Percentiles rank a stretch among this genome's conserved stretches.
Conservation (phyloP, 208 protist genomes). For the Acanthamoeba healyi region DNA sequence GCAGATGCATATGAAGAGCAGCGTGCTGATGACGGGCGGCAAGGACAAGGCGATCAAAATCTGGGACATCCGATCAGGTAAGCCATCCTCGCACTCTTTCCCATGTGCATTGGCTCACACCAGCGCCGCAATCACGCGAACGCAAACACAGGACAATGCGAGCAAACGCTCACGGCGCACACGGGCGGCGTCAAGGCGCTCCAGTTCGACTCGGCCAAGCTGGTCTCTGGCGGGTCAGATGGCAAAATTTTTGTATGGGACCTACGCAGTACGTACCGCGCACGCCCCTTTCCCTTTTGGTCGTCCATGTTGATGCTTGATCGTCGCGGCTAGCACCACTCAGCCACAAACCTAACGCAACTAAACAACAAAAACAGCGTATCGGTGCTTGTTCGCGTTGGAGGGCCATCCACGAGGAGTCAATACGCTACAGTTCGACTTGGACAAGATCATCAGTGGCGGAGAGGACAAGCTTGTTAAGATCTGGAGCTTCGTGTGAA, state of each 20-base stretch:
- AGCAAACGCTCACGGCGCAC: conserved; percentile 31
- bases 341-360: neutral
- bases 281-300: neutral
- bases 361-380: conserved; percentile 12
- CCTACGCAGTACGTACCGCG: conserved; percentile 6
- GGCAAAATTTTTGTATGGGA: conserved; percentile 54
- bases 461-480: conserved; percentile 30
- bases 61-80: conserved; percentile 58
- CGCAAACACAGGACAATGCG: neutral
- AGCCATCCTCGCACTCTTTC: neutral
- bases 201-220: conserved; percentile 26
- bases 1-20: conserved; percentile 5
- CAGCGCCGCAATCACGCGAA: neutral
- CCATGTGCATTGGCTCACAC: neutral
- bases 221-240: conserved; percentile 22
- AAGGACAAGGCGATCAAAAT: conserved; percentile 57
- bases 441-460: conserved; percentile 33
- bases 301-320: too few species aligned
- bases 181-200: conserved; percentile 9
- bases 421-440: conserved; percentile 14
- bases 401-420: neutral
- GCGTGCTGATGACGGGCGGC: conserved; percentile 10
- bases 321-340: too few species aligned
- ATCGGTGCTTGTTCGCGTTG: conserved; percentile 19
- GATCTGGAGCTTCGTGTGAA: conserved; percentile 25